Base-by-base conservation (phyloP, 2,329 filamentous ascomycete genomes). In the Talaromyces marneffei region DNA sequence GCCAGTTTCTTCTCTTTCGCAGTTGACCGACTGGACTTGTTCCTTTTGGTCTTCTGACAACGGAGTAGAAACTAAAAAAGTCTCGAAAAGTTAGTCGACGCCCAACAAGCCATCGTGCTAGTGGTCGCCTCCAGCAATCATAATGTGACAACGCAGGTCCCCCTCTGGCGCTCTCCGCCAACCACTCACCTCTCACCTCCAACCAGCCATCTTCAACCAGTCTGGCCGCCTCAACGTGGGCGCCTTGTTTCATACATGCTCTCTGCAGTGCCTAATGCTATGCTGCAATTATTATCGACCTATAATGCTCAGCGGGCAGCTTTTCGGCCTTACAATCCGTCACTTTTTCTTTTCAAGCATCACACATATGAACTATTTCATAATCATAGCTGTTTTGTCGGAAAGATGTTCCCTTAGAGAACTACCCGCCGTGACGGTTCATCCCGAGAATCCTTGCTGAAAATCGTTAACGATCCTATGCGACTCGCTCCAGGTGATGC, bases 71-170 rank as follows among this genome's bases (percentile, higher is more conserved):
- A 54, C 52, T 54, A 23, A 35, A 25, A 37, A 37, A 37, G 31
- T 37, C 33, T 29, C 50, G n/a, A n/a, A n/a, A 35, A 50, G 25
- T 50, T 12, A 14, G 33, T 52, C 27, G 27, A 16, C 56, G 56
- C 42, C 42, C 56, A 48, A 58, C 56, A 25, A 12, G 39, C 39
- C 35, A 31, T 40, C 54, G 23, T 20, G 16, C 23, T 25, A 27
- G 46, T 53, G 44, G 54, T 55, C 56, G 60, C 37, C 42, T 57
- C 57, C 25, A 48, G 61, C 67, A 69, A 67, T 69, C 66, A 70
- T 39, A 62, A 39, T 40, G 58, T 62, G 66, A 66, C 67, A 68
- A 66, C 66, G 62, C 65, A 68, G 57, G 61, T 60, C 44, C 57
- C 57, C 48, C n/a, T 29, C 33, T 53, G 42, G 50, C 29, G 29